Evolutionary conservation across 202 grass and related monocot species (phyloP), one percentile per base, ranked within the genome.

Genomic region (Alloteropsis angusta): DNA sequence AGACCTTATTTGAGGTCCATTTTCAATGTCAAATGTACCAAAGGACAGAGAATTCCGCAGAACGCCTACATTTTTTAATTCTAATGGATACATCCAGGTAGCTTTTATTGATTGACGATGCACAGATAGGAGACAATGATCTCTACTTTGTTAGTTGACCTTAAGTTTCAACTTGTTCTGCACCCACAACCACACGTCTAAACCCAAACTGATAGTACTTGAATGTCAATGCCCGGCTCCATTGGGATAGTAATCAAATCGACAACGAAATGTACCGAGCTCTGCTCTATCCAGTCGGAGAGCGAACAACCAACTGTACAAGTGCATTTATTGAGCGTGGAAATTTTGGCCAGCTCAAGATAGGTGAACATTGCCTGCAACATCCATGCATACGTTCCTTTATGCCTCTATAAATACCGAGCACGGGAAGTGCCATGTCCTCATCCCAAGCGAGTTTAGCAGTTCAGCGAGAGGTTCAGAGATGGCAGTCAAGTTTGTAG

Each of bases 401-500:
- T 38, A 18, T n/a, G 5, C 28, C 13, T 50, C 16, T 84, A 84
- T 75, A 84, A 71, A 71, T 84, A 84, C 2, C 15, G 0, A 26
- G 57, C 3, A 12, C 4, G 5, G 11, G 43, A 34, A 43, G 1
- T 52, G 7, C 3, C 55, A 48, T 45, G 21, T 42, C 59, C 14
- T 9, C 85, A 83, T 68, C 52, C 44, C n/a, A 68, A 63, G 66
- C 21, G 2, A 47, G 42, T 47, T 46, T 46, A 30, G 23, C 42
- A 15, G 22, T 46, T 71, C 25, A 55, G 26, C 23, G 18, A 58
- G 16, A 44, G 15, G 37, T 21, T 43, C 5, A 80, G 53, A 60
- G 59, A 83, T 83, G 74, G 49, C 49, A 18, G 5, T 17, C 19
- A 83, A 87, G 67, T 35, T 44, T 45, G 7, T 79, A 13, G 7